Evolutionary conservation across 257 asterid genomes (phyloP).

Genomic region (Solanum virginianum): DNA sequence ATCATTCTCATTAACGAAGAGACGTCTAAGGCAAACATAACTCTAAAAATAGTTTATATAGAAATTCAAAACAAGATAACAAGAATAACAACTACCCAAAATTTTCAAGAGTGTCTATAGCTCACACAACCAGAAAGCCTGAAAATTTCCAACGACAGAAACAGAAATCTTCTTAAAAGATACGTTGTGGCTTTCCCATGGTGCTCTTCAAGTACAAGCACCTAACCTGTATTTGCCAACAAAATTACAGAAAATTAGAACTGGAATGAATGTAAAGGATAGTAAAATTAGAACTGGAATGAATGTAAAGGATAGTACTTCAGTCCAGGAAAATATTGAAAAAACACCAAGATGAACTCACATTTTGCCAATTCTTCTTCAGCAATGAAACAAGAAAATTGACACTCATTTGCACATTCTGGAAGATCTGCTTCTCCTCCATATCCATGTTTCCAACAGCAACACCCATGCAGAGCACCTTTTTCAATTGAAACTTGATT

Average conservation of each 20-base stretch:
- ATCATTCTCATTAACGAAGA: not conserved
- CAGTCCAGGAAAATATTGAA: not conserved
- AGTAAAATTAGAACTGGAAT: not conserved
- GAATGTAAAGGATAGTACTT: not conserved
- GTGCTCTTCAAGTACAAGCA: constrained; percentile 9
- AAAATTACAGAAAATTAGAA: not conserved
- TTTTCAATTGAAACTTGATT: constrained; percentile 3
- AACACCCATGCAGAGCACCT: constrained; percentile 3
- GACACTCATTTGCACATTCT: constrained; percentile 8
- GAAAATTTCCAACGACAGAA: not conserved
- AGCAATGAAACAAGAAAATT: constrained; percentile 6
- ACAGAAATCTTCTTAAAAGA: not conserved
- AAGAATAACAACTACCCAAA: not conserved
- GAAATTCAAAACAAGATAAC: not conserved
- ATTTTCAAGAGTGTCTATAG: not conserved
- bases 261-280: not conserved
- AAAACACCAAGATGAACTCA: not conserved
- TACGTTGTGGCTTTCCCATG: constrained; percentile 1
- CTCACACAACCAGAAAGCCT: not conserved
- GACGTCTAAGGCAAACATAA: not conserved
- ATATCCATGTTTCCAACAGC: constrained; percentile 2
- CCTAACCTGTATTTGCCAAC: not conserved
- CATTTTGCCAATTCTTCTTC: constrained; percentile 13
- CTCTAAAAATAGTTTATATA: not conserved
- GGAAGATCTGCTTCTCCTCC: not conserved